A percentile compares a stretch with the other conserved stretches of the same genome.
phyloP scores from a whole-genome alignment of 106 monocot genomes.

The Dioscorea alata region DNA sequence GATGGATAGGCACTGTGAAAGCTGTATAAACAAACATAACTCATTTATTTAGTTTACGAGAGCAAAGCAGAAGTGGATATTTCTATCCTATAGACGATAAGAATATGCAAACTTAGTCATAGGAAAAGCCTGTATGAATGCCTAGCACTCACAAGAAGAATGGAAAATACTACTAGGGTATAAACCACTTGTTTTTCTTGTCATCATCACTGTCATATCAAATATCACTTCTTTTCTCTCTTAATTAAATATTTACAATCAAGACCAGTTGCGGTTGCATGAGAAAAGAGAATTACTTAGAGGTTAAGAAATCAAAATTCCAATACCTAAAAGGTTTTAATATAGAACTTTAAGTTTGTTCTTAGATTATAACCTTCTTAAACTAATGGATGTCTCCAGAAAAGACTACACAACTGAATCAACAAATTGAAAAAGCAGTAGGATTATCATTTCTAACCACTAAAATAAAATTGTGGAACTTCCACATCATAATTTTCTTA shows the following conservation, averaged over 20 bases:
- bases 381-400: too few relatives aligned
- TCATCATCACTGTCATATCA: background rate
- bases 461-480: too few relatives aligned
- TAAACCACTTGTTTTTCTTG: too few relatives aligned
- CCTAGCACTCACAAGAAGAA: background rate
- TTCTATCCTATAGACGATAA: background rate
- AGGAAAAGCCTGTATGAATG: background rate
- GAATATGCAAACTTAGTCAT: background rate
- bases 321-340: too few relatives aligned
- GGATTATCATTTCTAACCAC: too few relatives aligned
- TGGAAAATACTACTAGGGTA: background rate
- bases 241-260: background rate
- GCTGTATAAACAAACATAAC: slow-evolving; percentile 26
- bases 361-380: too few relatives aligned
- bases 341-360: too few relatives aligned
- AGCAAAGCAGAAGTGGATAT: background rate
- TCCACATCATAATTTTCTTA: too few relatives aligned
- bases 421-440: too few relatives aligned
- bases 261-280: background rate
- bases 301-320: too few relatives aligned
- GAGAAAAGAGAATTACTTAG: too few relatives aligned
- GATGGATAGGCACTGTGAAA: slow-evolving; percentile 73
- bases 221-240: background rate
- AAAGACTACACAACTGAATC: too few relatives aligned
- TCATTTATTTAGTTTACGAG: background rate